Percentiles rank a stretch among this genome's conserved stretches.
Evolutionary conservation across 2,329 filamentous ascomycete species (phyloP).

Genomic region (Arthroderma sp.): DNA sequence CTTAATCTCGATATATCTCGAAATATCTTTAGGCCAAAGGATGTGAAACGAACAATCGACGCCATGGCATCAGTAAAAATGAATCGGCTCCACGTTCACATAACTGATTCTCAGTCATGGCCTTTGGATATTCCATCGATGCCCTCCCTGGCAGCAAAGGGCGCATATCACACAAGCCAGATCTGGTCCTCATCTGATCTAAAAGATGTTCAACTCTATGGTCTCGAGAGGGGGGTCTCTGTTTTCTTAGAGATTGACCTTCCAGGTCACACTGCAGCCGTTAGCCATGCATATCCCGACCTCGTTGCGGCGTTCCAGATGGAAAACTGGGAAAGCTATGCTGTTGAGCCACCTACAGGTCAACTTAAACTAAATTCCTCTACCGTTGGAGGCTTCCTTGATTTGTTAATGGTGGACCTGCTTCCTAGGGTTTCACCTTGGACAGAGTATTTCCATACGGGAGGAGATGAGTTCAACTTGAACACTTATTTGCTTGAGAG

Average conservation of each 20-base stretch:
- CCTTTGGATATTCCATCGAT: conserved; percentile 58
- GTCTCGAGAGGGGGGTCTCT: conserved; percentile 52
- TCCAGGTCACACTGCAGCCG: conserved; percentile 62
- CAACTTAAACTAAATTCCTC: conserved; percentile 65
- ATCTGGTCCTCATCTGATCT: conserved; percentile 57
- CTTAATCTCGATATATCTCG: conserved; percentile 67
- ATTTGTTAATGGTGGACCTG: conserved; percentile 60
- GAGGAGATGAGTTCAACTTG: conserved; percentile 74
- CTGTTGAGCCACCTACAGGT: conserved; percentile 43
- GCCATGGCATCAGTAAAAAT: conserved; percentile 44
- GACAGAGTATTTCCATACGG: conserved; percentile 67
- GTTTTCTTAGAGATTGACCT: conserved; percentile 68
- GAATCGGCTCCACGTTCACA: conserved; percentile 38
- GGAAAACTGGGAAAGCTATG: conserved; percentile 40
- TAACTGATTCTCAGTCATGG: conserved; percentile 37
- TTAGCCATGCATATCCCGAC: conserved; percentile 54
- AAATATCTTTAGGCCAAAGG: conserved; percentile 53
- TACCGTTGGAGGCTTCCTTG: conserved; percentile 56
- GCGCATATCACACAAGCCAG: conserved; percentile 55
- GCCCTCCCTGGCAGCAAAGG: conserved; percentile 57
- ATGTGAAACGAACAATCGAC: conserved; percentile 65
- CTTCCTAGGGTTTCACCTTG: conserved; percentile 59
- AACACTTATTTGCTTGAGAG: conserved; percentile 63
- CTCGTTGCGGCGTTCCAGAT: conserved; percentile 52
- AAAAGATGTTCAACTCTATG: conserved; percentile 55